These are phyloP conservation scores for Cryomyces minteri DNA, from an alignment of 495 filamentous ascomycete genomes.

Conservation along the genomic window DNA sequence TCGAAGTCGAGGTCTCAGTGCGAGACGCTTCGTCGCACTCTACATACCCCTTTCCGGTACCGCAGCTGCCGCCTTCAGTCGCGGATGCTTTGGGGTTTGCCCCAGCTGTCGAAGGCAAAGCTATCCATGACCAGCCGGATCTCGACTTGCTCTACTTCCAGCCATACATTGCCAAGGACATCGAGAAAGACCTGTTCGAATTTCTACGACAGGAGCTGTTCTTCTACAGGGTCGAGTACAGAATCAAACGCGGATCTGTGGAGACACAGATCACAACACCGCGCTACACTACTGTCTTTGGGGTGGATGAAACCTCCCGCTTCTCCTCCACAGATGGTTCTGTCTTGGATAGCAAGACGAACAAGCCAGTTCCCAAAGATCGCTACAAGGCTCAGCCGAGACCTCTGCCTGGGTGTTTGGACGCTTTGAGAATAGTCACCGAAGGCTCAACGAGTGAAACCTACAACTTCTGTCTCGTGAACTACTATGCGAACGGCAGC, in stretches of 20 bases:
- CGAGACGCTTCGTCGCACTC: constrained; percentile 25
- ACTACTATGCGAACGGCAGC: constrained; percentile 52
- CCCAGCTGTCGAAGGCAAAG: constrained; percentile 20
- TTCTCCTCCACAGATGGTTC: constrained; percentile 18
- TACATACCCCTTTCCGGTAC: constrained; percentile 45
- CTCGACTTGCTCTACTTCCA: constrained; percentile 51
- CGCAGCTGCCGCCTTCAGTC: constrained; percentile 30
- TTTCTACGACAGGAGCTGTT: constrained; percentile 43
- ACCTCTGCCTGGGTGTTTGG: constrained; percentile 48
- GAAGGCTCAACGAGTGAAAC: constrained; percentile 37
- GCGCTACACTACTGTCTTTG: constrained; percentile 54
- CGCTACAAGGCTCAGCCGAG: constrained; percentile 40
- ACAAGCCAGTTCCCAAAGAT: constrained; percentile 19
- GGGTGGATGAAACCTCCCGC: constrained; percentile 36
- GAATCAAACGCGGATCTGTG: constrained; percentile 36
- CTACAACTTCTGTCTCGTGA: constrained; percentile 61
- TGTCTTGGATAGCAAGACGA: constrained; percentile 29
- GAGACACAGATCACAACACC: constrained; percentile 48
- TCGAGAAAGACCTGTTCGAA: constrained; percentile 39
- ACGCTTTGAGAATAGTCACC: constrained; percentile 32
- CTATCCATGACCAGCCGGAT: constrained; percentile 41
- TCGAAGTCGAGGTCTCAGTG: constrained; percentile 1
- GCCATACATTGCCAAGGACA: constrained; percentile 36
- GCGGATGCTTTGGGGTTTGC: constrained; percentile 17
- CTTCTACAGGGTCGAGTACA: constrained; percentile 58